Evolutionary conservation across 306 rosid genomes (phyloP), one percentile per base, ranked within the genome.

Genomic region (Quercus ilex): DNA sequence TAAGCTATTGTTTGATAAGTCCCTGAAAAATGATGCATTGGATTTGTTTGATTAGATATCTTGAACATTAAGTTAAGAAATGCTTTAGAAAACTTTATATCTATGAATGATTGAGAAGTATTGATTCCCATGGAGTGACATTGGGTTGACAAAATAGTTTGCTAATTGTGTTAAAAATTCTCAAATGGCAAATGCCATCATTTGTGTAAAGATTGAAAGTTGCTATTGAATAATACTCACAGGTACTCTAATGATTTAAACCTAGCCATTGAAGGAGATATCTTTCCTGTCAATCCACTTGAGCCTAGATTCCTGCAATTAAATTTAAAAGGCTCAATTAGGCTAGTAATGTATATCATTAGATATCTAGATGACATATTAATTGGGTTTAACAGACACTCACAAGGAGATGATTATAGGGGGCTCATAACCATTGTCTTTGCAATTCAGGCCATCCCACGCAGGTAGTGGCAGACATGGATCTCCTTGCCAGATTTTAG

Each of bases 401-500:
- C 80, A 85, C 90, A 88, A 55, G 80, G 86, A 53, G 55, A 21
- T 81, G 49, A 88, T 87, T 64, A 78, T 82, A 0, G 81, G 90
- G 8, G 87, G 20, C 53, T 76, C n/a, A 52, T 78, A 75, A 59
- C 83, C 89, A 11, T 64, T 35, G 73, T 55, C 2, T 55, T 81
- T 85, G 57, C 86, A 87, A 26, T 55, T 79, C 31, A 90, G 80
- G 58, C 89, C 89, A 35, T 77, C 78, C 97, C 91, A 84, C 12
- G 85, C 51, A 72, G 69, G 74, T 19, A 3, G 75, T 13, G 88
- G 91, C 53, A 79, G 81, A 65, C 91, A 87, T 60, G 86, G 92
- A 69, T 88, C 92, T 81, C 89, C 89, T 79, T 88, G 73, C 89
- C 90, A 88, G 20, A 77, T 64, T 80, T 69, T 88, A 49, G 49